These are phyloP conservation scores for Nakaseomyces glabratus DNA, from an alignment of 1,139 yeast species.

Conservation along the genomic window DNA sequence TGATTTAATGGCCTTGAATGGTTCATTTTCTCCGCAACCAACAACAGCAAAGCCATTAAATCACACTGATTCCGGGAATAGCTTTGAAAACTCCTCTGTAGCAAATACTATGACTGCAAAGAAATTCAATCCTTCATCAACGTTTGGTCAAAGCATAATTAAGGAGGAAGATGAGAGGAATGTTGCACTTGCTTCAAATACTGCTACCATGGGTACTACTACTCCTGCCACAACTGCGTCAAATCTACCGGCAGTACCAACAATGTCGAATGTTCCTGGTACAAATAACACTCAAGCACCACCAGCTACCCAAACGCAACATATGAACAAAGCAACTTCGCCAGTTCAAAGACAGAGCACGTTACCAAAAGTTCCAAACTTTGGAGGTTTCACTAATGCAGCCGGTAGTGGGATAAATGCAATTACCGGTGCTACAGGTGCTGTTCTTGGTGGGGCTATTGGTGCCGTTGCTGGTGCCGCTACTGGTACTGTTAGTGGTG, in stretches of 20 bases:
- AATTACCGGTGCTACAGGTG: constrained; percentile 13
- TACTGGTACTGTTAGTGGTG: constrained; percentile 10
- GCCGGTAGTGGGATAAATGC: constrained; percentile 12
- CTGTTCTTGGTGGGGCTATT: constrained; percentile 12
- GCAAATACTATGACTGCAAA: constrained; percentile 16
- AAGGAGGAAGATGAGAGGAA: constrained; percentile 32
- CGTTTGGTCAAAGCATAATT: constrained; percentile 49
- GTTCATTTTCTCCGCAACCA: constrained; percentile 34
- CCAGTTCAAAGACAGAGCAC: constrained; percentile 24
- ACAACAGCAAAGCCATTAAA: constrained; percentile 26
- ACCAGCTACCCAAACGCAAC: constrained; percentile 9
- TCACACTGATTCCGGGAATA: constrained; percentile 20
- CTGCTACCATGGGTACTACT: constrained; percentile 7
- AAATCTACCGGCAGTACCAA: constrained; percentile 19
- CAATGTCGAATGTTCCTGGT: constrained; percentile 3
- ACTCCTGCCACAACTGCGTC: constrained; percentile 15
- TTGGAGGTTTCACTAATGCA: constrained; percentile 18
- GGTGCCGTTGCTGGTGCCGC: constrained; percentile 13
- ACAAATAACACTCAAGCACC: constrained; percentile 10
- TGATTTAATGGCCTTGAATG: constrained; percentile 57
- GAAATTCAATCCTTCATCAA: constrained; percentile 43
- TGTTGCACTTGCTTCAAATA: constrained; percentile 3
- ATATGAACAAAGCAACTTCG: constrained; percentile 22
- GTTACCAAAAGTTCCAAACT: constrained; percentile 28
- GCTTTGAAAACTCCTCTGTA: constrained; percentile 14